A percentile compares a stretch with the other conserved stretches of the same genome.
These are phyloP conservation scores for Oryza australiensis DNA, from an alignment of 176 grass and related monocot genomes.

Conservation along the genomic window DNA sequence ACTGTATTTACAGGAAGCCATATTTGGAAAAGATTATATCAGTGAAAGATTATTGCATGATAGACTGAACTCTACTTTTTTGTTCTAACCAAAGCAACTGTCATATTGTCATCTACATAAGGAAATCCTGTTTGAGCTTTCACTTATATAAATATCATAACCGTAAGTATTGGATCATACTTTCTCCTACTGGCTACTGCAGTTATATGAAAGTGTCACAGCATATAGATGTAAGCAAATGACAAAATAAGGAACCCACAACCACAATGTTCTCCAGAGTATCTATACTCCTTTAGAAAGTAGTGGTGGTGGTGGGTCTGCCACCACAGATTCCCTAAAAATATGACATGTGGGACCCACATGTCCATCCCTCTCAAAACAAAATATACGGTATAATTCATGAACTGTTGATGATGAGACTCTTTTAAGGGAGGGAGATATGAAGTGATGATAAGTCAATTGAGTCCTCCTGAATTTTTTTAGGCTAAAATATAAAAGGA, in stretches of 20 bases:
- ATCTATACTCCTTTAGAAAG: too few species aligned
- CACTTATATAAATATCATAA: neutral
- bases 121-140: neutral
- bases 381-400: too few species aligned
- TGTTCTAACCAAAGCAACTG: neutral
- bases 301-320: too few species aligned
- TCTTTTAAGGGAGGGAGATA: too few species aligned
- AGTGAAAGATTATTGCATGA: conserved; percentile 6
- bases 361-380: too few species aligned
- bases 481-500: too few species aligned
- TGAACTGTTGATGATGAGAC: too few species aligned
- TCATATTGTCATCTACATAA: neutral
- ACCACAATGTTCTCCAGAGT: neutral
- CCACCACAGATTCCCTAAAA: too few species aligned
- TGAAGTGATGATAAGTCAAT: too few species aligned
- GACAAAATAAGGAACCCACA: neutral
- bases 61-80: neutral
- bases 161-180: neutral
- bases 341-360: too few species aligned
- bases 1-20: conserved; percentile 42
- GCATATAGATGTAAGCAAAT: neutral
- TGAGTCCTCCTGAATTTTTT: too few species aligned
- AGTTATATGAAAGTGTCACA: neutral
- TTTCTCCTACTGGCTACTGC: neutral
- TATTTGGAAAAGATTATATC: conserved; percentile 14